These are phyloP conservation scores for Tetracentron sinense DNA, from an alignment of 164 flowering plant genomes.

Conservation along the genomic window DNA sequence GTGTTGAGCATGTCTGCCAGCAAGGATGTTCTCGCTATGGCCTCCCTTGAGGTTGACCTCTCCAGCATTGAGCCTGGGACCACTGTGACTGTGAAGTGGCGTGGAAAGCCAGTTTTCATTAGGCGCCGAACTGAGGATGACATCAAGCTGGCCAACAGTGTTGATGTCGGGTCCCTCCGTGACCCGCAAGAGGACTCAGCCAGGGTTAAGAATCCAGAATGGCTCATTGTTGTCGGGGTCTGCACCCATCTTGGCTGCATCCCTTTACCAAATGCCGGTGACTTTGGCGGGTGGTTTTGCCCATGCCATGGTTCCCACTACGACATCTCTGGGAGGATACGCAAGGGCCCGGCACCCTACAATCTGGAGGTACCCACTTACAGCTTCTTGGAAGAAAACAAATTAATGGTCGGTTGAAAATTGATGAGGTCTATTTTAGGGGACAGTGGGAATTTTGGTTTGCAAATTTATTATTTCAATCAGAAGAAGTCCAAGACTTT, in stretches of 20 bases:
- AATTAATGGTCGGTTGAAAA: conserved; percentile 36
- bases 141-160: conserved; percentile 47
- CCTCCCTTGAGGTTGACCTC: conserved; percentile 53
- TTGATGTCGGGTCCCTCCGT: conserved; percentile 41
- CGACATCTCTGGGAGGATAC: conserved; percentile 47
- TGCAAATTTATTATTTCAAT: no score
- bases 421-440: no score
- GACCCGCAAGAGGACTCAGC: conserved; percentile 44
- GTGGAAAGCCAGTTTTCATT: conserved; percentile 56
- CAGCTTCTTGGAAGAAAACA: conserved; percentile 41
- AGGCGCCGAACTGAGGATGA: conserved; percentile 54
- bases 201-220: conserved; percentile 49
- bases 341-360: conserved; percentile 54
- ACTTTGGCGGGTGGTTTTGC: conserved; percentile 55
- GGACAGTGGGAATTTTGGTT: no score
- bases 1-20: conserved; percentile 56
- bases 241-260: conserved; percentile 57
- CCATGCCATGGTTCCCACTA: conserved; percentile 59
- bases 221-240: conserved; percentile 44
- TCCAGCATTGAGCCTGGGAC: conserved; percentile 48
- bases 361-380: conserved; percentile 54
- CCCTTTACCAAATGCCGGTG: conserved; percentile 53
- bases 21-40: conserved; percentile 55
- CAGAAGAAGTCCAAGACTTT: background rate
- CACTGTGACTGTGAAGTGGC: conserved; percentile 55